phyloP scores from a whole-genome alignment of 2,329 filamentous ascomycete genomes.

The Endothia cerciana region DNA sequence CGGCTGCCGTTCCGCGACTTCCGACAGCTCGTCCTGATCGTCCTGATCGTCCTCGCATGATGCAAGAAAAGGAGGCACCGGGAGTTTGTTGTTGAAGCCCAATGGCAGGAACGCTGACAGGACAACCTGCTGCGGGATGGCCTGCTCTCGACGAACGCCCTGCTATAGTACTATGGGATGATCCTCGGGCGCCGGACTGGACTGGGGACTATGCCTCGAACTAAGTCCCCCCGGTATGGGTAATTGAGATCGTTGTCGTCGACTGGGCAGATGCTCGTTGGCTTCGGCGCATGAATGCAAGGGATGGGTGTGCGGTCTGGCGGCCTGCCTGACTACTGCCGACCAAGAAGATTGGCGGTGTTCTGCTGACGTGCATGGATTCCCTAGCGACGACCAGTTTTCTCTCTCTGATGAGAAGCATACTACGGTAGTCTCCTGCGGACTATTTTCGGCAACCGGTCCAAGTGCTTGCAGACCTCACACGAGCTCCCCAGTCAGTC shows the following conservation, averaged over 20 bases:
- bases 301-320: not conserved
- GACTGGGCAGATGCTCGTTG: constrained; percentile 22
- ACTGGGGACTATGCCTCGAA: not conserved
- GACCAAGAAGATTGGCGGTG: not conserved
- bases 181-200: not conserved
- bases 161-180: not conserved
- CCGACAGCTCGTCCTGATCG: not conserved
- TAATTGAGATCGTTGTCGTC: constrained; percentile 7
- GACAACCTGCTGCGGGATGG: not conserved
- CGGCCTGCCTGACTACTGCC: constrained; percentile 8
- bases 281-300: not conserved
- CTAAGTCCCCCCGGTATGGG: not conserved
- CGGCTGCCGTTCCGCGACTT: constrained; percentile 1
- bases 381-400: constrained; percentile 6
- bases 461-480: not conserved
- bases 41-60: not conserved
- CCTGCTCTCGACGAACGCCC: not conserved
- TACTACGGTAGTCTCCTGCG: not conserved
- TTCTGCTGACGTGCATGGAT: constrained; percentile 6
- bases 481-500: not conserved
- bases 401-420: not conserved
- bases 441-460: constrained; percentile 1
- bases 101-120: not conserved
- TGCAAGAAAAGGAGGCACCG: not conserved
- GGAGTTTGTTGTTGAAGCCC: not conserved